Conservation (phyloP, 176 grass and related monocot species). For the Oryza coarctata region DNA sequence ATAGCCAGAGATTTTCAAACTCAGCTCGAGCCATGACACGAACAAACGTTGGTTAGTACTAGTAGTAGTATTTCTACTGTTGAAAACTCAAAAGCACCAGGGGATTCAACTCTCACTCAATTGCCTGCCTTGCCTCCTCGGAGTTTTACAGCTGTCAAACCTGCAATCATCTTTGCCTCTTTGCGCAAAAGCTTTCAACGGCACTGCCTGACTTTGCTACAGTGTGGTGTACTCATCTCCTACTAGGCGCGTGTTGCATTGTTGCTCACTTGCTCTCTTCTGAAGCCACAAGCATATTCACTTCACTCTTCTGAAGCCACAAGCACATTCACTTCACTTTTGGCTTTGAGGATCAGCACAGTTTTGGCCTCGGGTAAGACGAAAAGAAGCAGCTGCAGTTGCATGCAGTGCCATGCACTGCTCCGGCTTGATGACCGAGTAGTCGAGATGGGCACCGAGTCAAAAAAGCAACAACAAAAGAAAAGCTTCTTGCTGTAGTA, state of each 20-base stretch:
- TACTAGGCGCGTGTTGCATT: neutral
- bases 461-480: neutral
- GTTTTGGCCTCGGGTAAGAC: constrained; percentile 21
- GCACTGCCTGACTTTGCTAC: neutral
- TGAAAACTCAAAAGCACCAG: neutral
- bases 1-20: neutral
- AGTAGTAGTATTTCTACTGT: neutral
- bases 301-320: neutral
- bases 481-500: neutral
- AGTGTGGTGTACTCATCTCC: neutral
- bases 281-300: neutral
- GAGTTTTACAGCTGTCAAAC: neutral
- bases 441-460: neutral
- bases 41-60: neutral
- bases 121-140: neutral
- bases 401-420: neutral
- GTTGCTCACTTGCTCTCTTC: neutral
- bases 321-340: neutral
- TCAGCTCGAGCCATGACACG: neutral
- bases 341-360: neutral
- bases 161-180: neutral
- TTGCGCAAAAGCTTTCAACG: neutral
- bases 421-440: neutral
- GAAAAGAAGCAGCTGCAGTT: constrained; percentile 5
- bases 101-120: neutral